Conservation (phyloP, 768 basidiomycete species). For the Lentinus tigrinus region DNA sequence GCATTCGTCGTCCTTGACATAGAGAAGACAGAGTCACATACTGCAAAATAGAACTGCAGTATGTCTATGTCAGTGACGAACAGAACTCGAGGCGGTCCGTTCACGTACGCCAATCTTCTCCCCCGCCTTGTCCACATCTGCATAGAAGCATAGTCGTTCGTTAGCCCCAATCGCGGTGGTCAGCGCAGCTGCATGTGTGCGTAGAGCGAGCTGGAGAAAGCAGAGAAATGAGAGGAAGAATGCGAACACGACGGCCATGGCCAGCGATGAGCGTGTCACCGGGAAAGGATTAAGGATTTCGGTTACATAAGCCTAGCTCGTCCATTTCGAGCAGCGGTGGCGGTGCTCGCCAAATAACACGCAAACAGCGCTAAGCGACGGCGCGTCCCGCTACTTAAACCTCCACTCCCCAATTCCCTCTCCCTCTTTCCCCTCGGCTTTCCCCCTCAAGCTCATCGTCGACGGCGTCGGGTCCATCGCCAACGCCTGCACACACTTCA, state of each 20-base stretch:
- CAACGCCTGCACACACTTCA: no score
- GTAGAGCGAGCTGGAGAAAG: constrained; percentile 19
- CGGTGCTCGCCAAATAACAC: constrained; percentile 21
- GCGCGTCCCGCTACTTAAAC: not conserved
- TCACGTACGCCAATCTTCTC: constrained; percentile 83
- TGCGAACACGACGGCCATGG: constrained; percentile 20
- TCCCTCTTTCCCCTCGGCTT: not conserved
- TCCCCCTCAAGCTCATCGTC: no score
- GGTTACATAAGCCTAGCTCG: constrained; percentile 13
- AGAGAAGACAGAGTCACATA: constrained; percentile 36
- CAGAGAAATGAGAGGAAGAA: constrained; percentile 19
- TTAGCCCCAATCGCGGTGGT: constrained; percentile 79
- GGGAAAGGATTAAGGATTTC: constrained; percentile 8
- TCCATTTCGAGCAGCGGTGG: constrained; percentile 5
- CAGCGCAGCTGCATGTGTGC: constrained; percentile 56
- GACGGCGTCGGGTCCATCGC: no score
- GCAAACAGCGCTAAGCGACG: constrained; percentile 21
- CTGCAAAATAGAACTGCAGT: constrained; percentile 94
- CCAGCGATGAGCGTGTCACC: constrained; percentile 20
- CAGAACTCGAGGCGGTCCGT: not conserved
- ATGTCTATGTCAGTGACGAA: not conserved
- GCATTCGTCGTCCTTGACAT: not conserved
- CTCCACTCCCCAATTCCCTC: not conserved
- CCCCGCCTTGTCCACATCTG: constrained; percentile 93
- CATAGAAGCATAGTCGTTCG: constrained; percentile 89